Conservation (phyloP, 2,329 filamentous ascomycete genomes). For the Exophiala spinifera region DNA sequence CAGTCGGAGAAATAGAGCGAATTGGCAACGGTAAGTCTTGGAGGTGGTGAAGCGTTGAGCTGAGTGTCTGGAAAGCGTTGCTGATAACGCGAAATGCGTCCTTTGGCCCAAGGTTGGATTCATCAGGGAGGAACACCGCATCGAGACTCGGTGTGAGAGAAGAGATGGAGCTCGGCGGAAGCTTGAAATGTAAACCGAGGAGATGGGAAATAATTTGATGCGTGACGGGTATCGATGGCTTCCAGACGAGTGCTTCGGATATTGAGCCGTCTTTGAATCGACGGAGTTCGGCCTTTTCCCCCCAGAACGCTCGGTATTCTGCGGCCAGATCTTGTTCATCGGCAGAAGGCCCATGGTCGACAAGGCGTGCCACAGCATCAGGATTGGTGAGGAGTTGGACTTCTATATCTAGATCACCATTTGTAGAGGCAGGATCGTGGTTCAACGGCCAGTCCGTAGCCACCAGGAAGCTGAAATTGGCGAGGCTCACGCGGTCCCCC, state of each 20-base stretch:
- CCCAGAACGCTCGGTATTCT: constrained; percentile 88
- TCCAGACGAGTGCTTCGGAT: constrained; percentile 87
- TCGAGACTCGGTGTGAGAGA: constrained; percentile 52
- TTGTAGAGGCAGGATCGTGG: constrained; percentile 33
- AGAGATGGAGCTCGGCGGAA: constrained; percentile 53
- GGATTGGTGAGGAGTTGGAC: constrained; percentile 72
- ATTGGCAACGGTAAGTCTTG: constrained; percentile 85
- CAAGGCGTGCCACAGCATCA: constrained; percentile 66
- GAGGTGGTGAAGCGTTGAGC: constrained; percentile 66
- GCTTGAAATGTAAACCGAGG: constrained; percentile 65
- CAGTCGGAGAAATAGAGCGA: constrained; percentile 71
- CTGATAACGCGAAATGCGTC: constrained; percentile 28
- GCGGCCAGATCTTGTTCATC: constrained; percentile 81
- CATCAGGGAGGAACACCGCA: constrained; percentile 9
- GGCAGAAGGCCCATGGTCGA: constrained; percentile 83
- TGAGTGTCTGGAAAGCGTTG: constrained; percentile 62
- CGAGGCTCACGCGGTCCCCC: constrained; percentile 67
- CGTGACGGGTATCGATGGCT: constrained; percentile 61
- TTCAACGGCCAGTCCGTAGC: constrained; percentile 47
- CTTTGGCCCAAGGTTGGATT: constrained; percentile 10
- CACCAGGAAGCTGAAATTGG: constrained; percentile 53
- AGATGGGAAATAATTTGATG: constrained; percentile 76
- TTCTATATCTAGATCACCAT: constrained; percentile 42
- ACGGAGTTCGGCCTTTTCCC: constrained; percentile 84
- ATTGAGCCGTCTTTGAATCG: constrained; percentile 96